phyloP scores from a whole-genome alignment of 164 flowering plant genomes.

The Litsea cubeba region DNA sequence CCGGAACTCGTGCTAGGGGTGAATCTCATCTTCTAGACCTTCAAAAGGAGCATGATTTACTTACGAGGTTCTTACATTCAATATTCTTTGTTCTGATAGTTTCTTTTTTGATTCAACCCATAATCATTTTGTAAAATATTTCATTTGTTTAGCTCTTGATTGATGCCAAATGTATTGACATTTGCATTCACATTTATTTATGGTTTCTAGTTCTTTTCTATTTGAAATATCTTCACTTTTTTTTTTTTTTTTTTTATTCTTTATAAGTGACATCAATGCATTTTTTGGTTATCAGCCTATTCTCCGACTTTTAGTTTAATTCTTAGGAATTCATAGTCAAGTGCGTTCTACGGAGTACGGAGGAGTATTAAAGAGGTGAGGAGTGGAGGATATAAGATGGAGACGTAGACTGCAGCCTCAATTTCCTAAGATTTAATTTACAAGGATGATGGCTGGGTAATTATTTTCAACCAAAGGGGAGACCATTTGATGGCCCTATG shows the following conservation, averaged over 20 bases:
- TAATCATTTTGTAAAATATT: background rate
- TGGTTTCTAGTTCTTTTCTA: background rate
- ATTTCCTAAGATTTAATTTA: too few relatives aligned
- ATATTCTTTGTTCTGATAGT: background rate
- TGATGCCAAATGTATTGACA: background rate
- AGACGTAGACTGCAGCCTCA: too few relatives aligned
- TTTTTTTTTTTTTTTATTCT: background rate
- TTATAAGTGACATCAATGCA: background rate
- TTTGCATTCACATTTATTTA: background rate
- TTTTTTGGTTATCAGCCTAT: background rate
- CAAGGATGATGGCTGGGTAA: too few relatives aligned
- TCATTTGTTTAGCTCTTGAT: background rate
- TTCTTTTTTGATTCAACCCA: background rate
- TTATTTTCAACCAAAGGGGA: too few relatives aligned
- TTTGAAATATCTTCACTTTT: background rate
- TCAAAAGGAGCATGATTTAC: slow-evolving; percentile 72
- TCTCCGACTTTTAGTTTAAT: too few relatives aligned
- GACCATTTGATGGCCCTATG: too few relatives aligned
- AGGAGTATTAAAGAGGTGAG: too few relatives aligned
- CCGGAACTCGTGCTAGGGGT: slow-evolving; percentile 92
- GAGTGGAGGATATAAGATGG: too few relatives aligned
- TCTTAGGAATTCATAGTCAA: too few relatives aligned
- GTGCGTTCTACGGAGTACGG: too few relatives aligned
- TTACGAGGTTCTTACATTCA: slow-evolving; percentile 48
- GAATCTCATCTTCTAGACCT: slow-evolving; percentile 53